These are phyloP conservation scores for Ustilago crameri DNA, from an alignment of 1,284 basidiomycete genomes.

Conservation along the genomic window DNA sequence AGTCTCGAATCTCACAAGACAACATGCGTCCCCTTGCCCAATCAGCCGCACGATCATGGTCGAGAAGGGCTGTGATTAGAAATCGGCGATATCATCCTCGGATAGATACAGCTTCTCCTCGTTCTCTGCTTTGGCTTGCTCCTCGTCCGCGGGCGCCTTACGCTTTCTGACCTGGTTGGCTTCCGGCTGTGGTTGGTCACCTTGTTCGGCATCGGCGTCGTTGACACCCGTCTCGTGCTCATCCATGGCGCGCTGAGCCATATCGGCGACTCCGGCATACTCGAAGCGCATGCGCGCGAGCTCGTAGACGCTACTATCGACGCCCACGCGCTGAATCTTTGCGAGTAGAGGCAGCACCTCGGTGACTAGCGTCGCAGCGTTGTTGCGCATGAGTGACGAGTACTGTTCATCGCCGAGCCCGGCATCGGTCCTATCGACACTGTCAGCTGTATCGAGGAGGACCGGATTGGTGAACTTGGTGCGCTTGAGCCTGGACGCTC, in stretches of 20 bases:
- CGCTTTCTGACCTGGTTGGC: neutral
- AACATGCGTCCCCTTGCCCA: too few species aligned
- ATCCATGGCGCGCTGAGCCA: constrained; percentile 21
- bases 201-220: constrained; percentile 10
- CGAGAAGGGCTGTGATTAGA: constrained; percentile 9
- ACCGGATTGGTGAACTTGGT: constrained; percentile 16
- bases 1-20: too few species aligned
- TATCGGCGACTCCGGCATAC: constrained; percentile 35
- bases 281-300: constrained; percentile 40
- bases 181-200: neutral
- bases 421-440: constrained; percentile 20
- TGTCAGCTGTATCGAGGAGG: neutral
- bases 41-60: too few species aligned
- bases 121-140: constrained; percentile 12
- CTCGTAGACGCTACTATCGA: constrained; percentile 9
- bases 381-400: constrained; percentile 10
- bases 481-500: constrained; percentile 7
- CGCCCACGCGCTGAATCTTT: constrained; percentile 24
- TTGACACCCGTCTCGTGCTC: constrained; percentile 34
- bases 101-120: constrained; percentile 26
- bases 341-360: constrained; percentile 43
- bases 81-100: constrained; percentile 48
- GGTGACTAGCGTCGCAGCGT: constrained; percentile 22
- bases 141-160: neutral
- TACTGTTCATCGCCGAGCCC: constrained; percentile 16